Conservation (phyloP, 2,329 filamentous ascomycete genomes). For the Diaporthe aspalathi region DNA sequence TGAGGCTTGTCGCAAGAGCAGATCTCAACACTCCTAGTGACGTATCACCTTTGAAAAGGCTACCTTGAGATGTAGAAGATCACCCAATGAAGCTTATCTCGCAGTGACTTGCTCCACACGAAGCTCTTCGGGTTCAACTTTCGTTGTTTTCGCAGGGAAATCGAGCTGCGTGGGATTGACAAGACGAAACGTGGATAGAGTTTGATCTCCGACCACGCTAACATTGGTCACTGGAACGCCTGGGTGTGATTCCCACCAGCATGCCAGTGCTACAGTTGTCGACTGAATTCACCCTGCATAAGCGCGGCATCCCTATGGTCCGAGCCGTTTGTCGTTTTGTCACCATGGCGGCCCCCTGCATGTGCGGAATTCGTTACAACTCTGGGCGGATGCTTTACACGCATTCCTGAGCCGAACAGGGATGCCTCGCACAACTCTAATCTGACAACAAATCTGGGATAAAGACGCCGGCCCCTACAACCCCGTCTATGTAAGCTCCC, state of each 20-base stretch:
- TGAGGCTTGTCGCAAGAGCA: not conserved
- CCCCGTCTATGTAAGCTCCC: not conserved
- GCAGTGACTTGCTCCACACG: too few relatives aligned
- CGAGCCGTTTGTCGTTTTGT: too few relatives aligned
- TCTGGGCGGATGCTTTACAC: not conserved
- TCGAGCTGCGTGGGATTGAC: not conserved
- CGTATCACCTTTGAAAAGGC: not conserved
- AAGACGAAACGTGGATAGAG: slow-evolving; percentile 2
- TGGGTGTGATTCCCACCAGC: not conserved
- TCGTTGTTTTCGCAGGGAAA: not conserved
- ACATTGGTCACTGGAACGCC: not conserved
- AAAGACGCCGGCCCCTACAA: not conserved
- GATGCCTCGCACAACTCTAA: slow-evolving; percentile 9
- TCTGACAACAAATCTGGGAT: not conserved
- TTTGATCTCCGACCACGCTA: slow-evolving; percentile 29
- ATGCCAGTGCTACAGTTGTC: not conserved
- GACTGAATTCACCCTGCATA: slow-evolving; percentile 11
- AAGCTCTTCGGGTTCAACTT: too few relatives aligned
- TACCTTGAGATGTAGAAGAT: not conserved
- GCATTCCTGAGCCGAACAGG: not conserved
- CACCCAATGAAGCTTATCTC: not conserved
- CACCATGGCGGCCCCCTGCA: slow-evolving; percentile 1
- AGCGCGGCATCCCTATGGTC: not conserved
- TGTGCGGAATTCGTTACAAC: not conserved
- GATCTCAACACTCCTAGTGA: not conserved